Conservation (phyloP, 1,139 yeast species). For the Yamadazyma atlantica region DNA sequence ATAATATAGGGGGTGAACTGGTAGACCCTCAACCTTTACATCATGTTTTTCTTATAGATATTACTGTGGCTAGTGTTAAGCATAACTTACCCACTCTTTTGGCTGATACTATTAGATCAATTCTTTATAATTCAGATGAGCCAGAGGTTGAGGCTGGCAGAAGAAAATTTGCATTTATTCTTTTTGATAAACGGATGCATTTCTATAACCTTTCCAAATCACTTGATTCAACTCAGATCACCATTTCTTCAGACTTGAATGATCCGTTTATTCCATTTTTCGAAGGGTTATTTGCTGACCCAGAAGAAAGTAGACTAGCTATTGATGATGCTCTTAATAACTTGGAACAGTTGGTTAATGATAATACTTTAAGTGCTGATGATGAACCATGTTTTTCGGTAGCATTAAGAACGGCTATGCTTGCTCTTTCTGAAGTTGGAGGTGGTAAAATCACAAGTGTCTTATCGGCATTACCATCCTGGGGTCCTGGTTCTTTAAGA, state of each 20-base stretch:
- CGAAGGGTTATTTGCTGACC: constrained; percentile 80
- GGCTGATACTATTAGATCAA: constrained; percentile 70
- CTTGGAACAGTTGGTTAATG: constrained; percentile 49
- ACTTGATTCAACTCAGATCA: constrained; percentile 60
- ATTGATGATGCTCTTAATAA: constrained; percentile 69
- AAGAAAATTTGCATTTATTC: constrained; percentile 64
- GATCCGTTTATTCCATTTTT: constrained; percentile 82
- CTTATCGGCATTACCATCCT: constrained; percentile 69
- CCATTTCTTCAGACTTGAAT: constrained; percentile 68
- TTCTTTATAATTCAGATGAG: constrained; percentile 35
- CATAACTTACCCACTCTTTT: constrained; percentile 65
- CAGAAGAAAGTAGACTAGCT: constrained; percentile 59
- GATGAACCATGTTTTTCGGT: constrained; percentile 79
- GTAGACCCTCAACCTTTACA: constrained; percentile 46
- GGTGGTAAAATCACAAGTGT: constrained; percentile 84
- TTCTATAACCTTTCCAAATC: constrained; percentile 67
- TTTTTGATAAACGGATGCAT: constrained; percentile 73
- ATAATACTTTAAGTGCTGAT: constrained; percentile 41
- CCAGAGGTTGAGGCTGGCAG: constrained; percentile 14
- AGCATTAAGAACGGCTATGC: constrained; percentile 68
- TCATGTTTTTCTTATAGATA: constrained; percentile 78
- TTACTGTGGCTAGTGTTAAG: constrained; percentile 60
- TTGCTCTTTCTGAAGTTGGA: constrained; percentile 58
- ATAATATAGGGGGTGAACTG: constrained; percentile 50
- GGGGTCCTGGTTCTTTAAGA: constrained; percentile 80